phyloP scores from a whole-genome alignment of 108 stramenopile genomes.

The Nitzschia inconspicua region DNA sequence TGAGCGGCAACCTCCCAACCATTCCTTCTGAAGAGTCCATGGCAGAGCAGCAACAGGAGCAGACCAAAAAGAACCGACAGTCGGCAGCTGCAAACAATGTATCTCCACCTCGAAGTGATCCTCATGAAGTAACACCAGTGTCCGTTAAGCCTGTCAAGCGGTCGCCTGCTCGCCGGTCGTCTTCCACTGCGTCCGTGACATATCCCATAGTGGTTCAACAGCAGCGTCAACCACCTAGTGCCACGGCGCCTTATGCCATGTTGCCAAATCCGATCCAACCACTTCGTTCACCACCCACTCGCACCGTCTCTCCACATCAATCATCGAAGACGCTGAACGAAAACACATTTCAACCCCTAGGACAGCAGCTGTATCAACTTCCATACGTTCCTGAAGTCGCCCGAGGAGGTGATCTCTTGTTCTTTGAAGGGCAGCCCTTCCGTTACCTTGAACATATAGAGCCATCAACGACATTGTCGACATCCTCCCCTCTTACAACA shows the following conservation, averaged over 20 bases:
- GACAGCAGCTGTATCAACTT: background rate
- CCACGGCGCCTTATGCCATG: background rate
- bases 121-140: background rate
- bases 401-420: slow-evolving; percentile 43
- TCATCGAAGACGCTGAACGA: background rate
- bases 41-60: background rate
- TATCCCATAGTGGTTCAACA: too few relatives aligned
- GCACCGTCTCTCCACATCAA: slow-evolving; percentile 5
- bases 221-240: background rate
- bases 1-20: too few relatives aligned
- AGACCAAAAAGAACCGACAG: background rate
- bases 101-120: background rate
- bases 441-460: slow-evolving; percentile 52
- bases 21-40: too few relatives aligned
- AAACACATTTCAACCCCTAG: background rate
- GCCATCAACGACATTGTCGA: too few relatives aligned
- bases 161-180: background rate
- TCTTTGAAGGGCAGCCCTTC: slow-evolving; percentile 63
- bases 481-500: too few relatives aligned
- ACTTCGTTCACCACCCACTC: background rate
- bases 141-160: background rate
- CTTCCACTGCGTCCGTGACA: too few relatives aligned
- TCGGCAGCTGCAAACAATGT: background rate
- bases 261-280: background rate
- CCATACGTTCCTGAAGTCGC: background rate